Evolutionary conservation across 2,329 filamentous ascomycete genomes (phyloP).

Genomic region (Talaromyces sp.): DNA sequence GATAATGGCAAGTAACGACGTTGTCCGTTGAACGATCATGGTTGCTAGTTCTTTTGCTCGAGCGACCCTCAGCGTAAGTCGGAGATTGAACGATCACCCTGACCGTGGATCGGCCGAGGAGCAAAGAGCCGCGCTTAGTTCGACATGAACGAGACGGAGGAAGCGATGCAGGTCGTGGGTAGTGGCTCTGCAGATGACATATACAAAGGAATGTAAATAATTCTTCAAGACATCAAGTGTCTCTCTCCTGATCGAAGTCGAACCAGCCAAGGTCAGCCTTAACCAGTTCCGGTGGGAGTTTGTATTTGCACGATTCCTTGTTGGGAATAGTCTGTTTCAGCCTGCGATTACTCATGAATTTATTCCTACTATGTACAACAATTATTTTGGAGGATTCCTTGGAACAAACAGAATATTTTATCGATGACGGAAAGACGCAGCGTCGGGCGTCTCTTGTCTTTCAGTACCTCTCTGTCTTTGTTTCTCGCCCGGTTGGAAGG

Average conservation of each 20-base stretch:
- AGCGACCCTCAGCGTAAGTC: not conserved
- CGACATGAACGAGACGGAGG: not conserved
- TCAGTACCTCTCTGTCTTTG: too few relatives aligned
- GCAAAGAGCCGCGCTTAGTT: not conserved
- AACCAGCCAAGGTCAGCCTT: not conserved
- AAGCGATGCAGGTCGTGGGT: not conserved
- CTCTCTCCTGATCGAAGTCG: not conserved
- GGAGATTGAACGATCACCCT: conserved; percentile 1
- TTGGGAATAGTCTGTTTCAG: not conserved
- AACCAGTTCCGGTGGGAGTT: not conserved
- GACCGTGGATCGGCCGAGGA: not conserved
- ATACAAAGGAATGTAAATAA: not conserved
- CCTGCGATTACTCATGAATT: too few relatives aligned
- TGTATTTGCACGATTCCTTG: not conserved
- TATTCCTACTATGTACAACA: too few relatives aligned
- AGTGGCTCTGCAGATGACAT: not conserved
- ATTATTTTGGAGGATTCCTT: too few relatives aligned
- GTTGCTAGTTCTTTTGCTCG: not conserved
- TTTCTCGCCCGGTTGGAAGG: too few relatives aligned
- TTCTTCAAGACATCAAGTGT: not conserved
- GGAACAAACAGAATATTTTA: too few relatives aligned
- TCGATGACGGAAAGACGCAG: too few relatives aligned
- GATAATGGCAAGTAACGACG: conserved; percentile 39
- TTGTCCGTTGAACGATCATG: conserved; percentile 39
- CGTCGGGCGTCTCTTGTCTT: too few relatives aligned